Evolutionary conservation across 257 asterid species (phyloP), one percentile per base, ranked within the genome.

Genomic region (Nemophila menziesii): DNA sequence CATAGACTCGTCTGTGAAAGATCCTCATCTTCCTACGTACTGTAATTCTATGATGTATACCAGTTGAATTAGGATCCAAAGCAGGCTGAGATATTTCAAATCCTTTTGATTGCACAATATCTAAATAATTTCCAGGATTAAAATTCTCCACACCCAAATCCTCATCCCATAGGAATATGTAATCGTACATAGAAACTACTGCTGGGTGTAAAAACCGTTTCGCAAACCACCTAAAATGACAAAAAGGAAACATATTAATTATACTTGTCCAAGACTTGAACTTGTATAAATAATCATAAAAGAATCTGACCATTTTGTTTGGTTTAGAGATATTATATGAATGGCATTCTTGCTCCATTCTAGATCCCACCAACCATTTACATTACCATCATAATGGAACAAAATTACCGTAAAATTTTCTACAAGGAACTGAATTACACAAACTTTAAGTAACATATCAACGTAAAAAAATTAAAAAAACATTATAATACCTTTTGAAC

Each of bases 51-150:
- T 82, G 99, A 51, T 90, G 99, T 70, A 90, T 90, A 39, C 93
- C 99, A 22, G 94, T 79, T 18, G 99, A 90, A 69, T 90, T 79
- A 33, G 96, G 99, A 69, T 85, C 96, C 72, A 90, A 66, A 57
- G 99, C 99, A 16, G 99, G 99, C 78, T 90, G 99, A 44, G 99
- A 90, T 68, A 90, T 85, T 51, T 85, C 96, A n/a, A 90, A 70
- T 22, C 96, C 92, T 71, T 62, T 79, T 11, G 92, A 68, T 68
- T 72, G 77, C 23, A 90, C 73, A 24, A 90, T 85, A 53, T 69
- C 62, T 48, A 90, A 75, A 57, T 90, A 86, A 96, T 96, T 81
- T 70, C 94, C 82, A 21, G 96, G 96, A 33, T 77, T 67, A 56
- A 90, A 90, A 61, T 85, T 36, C 63, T 71, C 70, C 61, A 86